phyloP scores from a whole-genome alignment of 371 early-diverging fungal genomes.

The Apophysomyces trapeziformis region DNA sequence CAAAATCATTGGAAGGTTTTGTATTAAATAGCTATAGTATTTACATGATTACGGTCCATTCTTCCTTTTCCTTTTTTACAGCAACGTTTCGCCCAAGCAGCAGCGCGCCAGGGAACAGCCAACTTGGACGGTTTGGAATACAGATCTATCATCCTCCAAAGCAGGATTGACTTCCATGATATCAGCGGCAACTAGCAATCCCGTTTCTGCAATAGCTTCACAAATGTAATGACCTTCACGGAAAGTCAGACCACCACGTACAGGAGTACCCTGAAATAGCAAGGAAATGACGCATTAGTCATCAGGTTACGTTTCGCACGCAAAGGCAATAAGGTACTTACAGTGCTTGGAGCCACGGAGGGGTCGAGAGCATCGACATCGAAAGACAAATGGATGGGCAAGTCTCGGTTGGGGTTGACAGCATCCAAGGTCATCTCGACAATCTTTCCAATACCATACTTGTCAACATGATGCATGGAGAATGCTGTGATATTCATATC shows the following conservation, averaged over 20 bases:
- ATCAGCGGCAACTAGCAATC: conserved; percentile 89
- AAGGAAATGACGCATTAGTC: background rate
- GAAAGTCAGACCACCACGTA: conserved; percentile 94
- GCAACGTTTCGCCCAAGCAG: conserved; percentile 79
- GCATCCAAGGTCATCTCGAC: conserved; percentile 94
- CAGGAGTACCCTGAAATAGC: conserved; percentile 80
- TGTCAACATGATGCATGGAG: conserved; percentile 96
- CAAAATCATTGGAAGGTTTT: too few species aligned
- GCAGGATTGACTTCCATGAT: conserved; percentile 94
- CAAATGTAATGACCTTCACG: conserved; percentile 91
- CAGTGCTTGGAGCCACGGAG: conserved; percentile 92
- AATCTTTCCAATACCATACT: conserved; percentile 93
- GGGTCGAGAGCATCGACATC: conserved; percentile 98
- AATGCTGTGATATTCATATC: conserved; percentile 89
- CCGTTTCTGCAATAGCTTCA: conserved; percentile 90
- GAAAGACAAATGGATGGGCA: conserved; percentile 91
- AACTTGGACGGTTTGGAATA: conserved; percentile 85
- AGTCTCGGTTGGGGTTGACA: conserved; percentile 78
- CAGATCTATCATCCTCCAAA: conserved; percentile 72
- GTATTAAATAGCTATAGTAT: too few species aligned
- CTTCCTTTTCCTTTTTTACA: conserved; percentile 27
- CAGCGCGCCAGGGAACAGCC: conserved; percentile 86
- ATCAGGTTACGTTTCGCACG: background rate
- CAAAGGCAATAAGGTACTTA: conserved; percentile 34
- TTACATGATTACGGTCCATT: too few species aligned